phyloP scores from a whole-genome alignment of 257 asterid genomes.

The Solanum pimpinellifolium region DNA sequence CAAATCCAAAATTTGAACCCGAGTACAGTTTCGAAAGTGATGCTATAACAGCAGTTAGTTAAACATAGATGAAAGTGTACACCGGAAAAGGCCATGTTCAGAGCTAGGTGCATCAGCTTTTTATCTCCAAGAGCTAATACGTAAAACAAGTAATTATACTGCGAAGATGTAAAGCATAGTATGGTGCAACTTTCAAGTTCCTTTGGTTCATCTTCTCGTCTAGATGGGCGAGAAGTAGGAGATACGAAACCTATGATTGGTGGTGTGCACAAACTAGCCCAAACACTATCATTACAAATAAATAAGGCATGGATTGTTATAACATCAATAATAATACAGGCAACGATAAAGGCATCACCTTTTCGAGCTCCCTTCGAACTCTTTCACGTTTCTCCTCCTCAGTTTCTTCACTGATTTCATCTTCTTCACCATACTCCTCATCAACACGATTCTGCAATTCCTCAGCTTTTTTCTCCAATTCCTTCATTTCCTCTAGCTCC shows the following conservation, averaged over 20 bases:
- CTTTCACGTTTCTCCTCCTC: conserved; percentile 78
- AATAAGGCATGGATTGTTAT: not conserved
- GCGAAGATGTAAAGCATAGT: not conserved
- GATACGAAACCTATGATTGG: no score
- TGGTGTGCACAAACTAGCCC: not conserved
- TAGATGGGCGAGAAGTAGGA: not conserved
- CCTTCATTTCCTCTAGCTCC: conserved; percentile 79
- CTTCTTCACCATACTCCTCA: conserved; percentile 32
- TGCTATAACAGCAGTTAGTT: not conserved
- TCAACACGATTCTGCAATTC: conserved; percentile 64
- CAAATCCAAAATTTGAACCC: not conserved
- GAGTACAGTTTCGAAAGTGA: not conserved
- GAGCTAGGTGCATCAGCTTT: not conserved
- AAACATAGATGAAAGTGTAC: not conserved
- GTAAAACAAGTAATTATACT: not conserved
- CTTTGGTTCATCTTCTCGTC: not conserved
- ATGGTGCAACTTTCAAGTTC: not conserved
- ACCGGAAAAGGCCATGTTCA: not conserved
- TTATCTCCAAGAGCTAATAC: not conserved
- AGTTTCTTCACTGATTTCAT: conserved; percentile 34
- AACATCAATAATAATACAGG: not conserved
- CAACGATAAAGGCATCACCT: conserved; percentile 22
- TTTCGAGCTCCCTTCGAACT: conserved; percentile 78
- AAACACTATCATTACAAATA: not conserved
- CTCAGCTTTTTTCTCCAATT: conserved; percentile 82